Conservation (phyloP, 768 basidiomycete genomes). For the Boletus bicolor region DNA sequence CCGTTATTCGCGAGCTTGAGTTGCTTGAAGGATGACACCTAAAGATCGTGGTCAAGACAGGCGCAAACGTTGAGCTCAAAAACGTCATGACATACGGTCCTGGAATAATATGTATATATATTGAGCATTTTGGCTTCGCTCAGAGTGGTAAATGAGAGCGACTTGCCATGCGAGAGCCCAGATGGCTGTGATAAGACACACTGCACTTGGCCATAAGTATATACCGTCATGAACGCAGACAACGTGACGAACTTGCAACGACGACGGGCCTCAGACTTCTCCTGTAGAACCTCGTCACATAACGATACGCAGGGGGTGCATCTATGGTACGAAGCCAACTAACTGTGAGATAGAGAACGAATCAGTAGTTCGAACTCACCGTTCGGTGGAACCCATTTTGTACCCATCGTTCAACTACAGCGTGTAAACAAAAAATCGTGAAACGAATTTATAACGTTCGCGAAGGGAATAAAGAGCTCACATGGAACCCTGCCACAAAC, state of each 20-base stretch:
- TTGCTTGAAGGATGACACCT: conserved; percentile 65
- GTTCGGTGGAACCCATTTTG: conserved; percentile 7
- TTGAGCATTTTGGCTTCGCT: neutral
- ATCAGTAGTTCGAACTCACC: conserved; percentile 7
- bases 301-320: conserved; percentile 56
- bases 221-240: neutral
- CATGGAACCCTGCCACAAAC: no score
- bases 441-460: neutral
- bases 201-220: conserved; percentile 19
- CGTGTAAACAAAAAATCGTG: neutral
- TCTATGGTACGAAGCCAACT: conserved; percentile 18
- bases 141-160: neutral
- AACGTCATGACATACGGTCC: conserved; percentile 20
- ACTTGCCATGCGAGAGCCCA: conserved; percentile 68
- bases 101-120: neutral
- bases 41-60: conserved; percentile 1
- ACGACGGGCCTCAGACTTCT: conserved; percentile 64
- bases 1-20: conserved; percentile 45
- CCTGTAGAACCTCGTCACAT: conserved; percentile 52
- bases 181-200: conserved; percentile 45
- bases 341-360: neutral
- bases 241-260: conserved; percentile 37
- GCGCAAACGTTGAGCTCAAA: neutral
- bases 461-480: neutral
- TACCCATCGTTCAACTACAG: conserved; percentile 11